Percentiles rank a stretch among this genome's conserved stretches.
Evolutionary conservation across 148 eudicot genomes (phyloP).

Genomic region (Silene latifolia): DNA sequence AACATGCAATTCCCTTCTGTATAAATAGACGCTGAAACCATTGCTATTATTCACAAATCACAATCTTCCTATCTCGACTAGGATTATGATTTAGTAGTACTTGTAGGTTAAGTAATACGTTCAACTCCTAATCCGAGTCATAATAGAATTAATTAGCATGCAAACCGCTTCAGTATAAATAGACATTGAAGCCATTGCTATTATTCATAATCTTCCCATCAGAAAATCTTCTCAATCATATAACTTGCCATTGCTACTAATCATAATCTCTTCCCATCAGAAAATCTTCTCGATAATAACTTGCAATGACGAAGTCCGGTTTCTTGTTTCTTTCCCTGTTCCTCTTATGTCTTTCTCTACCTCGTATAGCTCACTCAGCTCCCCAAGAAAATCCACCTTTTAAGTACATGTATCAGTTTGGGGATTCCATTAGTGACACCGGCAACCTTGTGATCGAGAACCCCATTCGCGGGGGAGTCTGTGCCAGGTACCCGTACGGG

Average conservation of each 20-base stretch:
- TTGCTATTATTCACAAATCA: too few species aligned
- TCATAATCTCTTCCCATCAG: too few species aligned
- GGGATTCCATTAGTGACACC: constrained; percentile 26
- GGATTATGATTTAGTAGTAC: too few species aligned
- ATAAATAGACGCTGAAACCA: neutral
- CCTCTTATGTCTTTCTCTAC: neutral
- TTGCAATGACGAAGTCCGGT: constrained; percentile 3
- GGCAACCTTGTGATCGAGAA: constrained; percentile 20
- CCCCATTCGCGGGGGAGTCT: neutral
- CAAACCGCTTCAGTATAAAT: neutral
- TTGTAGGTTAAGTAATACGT: neutral
- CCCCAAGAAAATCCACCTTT: neutral
- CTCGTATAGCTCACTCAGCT: neutral
- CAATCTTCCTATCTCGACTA: too few species aligned
- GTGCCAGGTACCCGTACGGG: constrained; percentile 15
- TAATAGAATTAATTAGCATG: neutral
- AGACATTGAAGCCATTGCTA: neutral
- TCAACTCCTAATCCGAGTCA: neutral
- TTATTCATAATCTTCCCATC: neutral
- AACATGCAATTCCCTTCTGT: neutral
- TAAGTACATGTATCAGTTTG: too few species aligned
- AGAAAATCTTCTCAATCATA: neutral
- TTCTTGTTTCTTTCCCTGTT: neutral
- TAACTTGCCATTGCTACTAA: too few species aligned
- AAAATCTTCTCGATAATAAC: neutral